phyloP scores from a whole-genome alignment of 1,139 yeast species.

The Ogataea hybrid region DNA sequence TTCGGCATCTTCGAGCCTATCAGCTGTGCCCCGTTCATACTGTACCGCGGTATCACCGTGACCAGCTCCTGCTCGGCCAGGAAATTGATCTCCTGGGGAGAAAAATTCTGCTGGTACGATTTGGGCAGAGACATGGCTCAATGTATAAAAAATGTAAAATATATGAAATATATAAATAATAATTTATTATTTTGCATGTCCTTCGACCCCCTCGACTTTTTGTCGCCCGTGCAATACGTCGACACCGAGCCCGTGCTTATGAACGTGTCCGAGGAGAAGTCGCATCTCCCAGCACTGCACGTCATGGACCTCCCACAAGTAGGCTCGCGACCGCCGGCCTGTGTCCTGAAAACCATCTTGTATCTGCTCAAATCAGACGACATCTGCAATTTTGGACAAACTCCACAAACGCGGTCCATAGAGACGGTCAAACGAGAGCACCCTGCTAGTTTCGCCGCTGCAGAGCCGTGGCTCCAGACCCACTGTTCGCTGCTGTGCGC shows the following conservation, averaged over 20 bases:
- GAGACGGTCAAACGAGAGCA: slow-evolving; percentile 34
- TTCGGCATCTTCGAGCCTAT: slow-evolving; percentile 58
- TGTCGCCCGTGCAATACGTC: slow-evolving; percentile 26
- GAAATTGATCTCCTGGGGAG: slow-evolving; percentile 79
- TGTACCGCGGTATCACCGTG: slow-evolving; percentile 72
- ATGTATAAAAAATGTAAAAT: neutral
- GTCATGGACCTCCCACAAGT: slow-evolving; percentile 65
- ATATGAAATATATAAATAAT: neutral
- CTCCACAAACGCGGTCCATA: slow-evolving; percentile 21
- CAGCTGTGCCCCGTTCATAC: slow-evolving; percentile 60
- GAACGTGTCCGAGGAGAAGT: neutral
- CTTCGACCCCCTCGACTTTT: slow-evolving; percentile 44
- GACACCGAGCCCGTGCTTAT: slow-evolving; percentile 11
- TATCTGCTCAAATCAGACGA: slow-evolving; percentile 50
- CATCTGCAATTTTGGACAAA: slow-evolving; percentile 53
- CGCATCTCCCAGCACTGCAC: slow-evolving; percentile 34
- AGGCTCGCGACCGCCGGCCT: slow-evolving; percentile 46
- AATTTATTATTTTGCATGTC: neutral
- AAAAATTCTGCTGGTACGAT: slow-evolving; percentile 53
- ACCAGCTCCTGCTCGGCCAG: slow-evolving; percentile 79
- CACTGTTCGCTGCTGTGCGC: slow-evolving; percentile 33
- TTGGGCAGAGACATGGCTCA: slow-evolving; percentile 62
- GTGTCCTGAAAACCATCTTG: slow-evolving; percentile 45
- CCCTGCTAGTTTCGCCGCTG: slow-evolving; percentile 23
- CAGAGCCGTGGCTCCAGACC: slow-evolving; percentile 42